Evolutionary conservation across 2,329 filamentous ascomycete species (phyloP).

Genomic region (Aspergillus sp.): DNA sequence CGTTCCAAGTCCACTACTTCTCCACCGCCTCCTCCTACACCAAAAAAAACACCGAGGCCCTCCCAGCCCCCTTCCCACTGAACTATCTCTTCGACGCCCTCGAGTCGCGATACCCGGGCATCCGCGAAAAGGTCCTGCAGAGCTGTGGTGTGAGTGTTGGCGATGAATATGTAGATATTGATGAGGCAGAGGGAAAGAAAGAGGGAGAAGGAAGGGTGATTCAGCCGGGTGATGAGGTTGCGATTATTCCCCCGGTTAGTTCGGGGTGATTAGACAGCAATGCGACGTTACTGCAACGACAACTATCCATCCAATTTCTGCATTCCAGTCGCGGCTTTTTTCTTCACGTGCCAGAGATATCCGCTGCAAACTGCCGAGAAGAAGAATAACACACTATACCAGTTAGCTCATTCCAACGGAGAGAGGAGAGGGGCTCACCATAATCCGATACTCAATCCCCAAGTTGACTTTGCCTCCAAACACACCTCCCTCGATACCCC

Average conservation of each 20-base stretch:
- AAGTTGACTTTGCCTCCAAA: constrained; percentile 77
- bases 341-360: constrained; percentile 58
- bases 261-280: constrained; percentile 29
- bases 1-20: constrained; percentile 43
- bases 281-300: background rate
- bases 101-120: constrained; percentile 37
- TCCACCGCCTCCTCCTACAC: constrained; percentile 38
- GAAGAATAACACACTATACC: constrained; percentile 55
- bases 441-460: constrained; percentile 75
- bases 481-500: constrained; percentile 62
- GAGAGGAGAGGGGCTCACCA: constrained; percentile 44
- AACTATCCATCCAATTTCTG: constrained; percentile 12
- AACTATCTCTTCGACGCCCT: constrained; percentile 31
- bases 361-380: constrained; percentile 54
- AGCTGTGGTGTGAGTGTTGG: constrained; percentile 39
- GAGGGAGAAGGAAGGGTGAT: constrained; percentile 21
- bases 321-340: constrained; percentile 26
- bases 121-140: constrained; percentile 30
- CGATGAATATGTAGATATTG: constrained; percentile 39
- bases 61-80: constrained; percentile 37
- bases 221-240: constrained; percentile 36
- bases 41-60: constrained; percentile 31
- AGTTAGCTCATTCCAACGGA: background rate
- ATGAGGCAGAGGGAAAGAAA: constrained; percentile 11
- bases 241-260: constrained; percentile 43